A percentile compares a stretch with the other conserved stretches of the same genome.
phyloP scores from a whole-genome alignment of 139 green algal species.

The Nannochloris sp. region DNA sequence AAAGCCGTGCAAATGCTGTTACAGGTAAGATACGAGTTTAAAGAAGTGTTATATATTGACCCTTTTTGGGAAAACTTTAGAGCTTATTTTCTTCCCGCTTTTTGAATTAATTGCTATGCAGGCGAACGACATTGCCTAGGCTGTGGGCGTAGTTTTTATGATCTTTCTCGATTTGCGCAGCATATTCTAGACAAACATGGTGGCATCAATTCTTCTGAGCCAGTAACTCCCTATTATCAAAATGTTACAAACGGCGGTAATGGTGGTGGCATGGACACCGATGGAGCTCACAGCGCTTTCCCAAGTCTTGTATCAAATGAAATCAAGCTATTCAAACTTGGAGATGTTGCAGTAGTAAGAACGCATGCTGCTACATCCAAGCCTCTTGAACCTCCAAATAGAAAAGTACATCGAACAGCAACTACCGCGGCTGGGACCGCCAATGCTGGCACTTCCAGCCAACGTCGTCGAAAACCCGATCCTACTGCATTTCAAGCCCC shows the following conservation, averaged over 20 bases:
- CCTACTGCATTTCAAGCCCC: neutral
- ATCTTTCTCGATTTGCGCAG: conserved; percentile 50
- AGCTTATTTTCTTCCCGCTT: neutral
- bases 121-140: conserved; percentile 49
- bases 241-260: neutral
- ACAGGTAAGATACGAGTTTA: neutral
- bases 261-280: neutral
- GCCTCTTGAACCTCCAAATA: too few species aligned
- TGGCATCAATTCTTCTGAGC: conserved; percentile 38
- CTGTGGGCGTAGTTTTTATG: conserved; percentile 50
- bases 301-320: too few species aligned
- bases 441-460: too few species aligned
- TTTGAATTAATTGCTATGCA: conserved; percentile 24
- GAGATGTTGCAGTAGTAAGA: too few species aligned
- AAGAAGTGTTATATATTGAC: neutral
- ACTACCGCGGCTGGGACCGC: too few species aligned
- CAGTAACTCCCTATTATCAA: neutral
- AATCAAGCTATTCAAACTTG: too few species aligned
- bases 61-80: neutral
- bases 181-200: conserved; percentile 64
- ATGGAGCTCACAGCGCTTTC: too few species aligned
- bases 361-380: too few species aligned
- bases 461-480: too few species aligned
- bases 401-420: too few species aligned
- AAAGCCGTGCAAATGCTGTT: conserved; percentile 1